These are phyloP conservation scores for Colletotrichum sp. DNA, from an alignment of 2,329 filamentous ascomycete species.

Conservation along the genomic window DNA sequence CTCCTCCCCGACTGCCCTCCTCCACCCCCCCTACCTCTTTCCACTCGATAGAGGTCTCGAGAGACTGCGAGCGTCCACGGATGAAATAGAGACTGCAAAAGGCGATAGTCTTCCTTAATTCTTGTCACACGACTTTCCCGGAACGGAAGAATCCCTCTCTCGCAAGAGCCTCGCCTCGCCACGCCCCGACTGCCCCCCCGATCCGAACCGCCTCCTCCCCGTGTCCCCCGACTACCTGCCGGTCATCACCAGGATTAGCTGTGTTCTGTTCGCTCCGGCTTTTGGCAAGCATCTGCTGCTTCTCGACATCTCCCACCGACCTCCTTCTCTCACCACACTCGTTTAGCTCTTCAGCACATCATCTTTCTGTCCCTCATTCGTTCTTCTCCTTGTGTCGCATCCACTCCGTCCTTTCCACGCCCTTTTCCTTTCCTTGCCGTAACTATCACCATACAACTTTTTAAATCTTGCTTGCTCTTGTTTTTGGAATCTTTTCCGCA, in stretches of 20 bases:
- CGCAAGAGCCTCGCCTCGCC: neutral
- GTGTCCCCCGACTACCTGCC: neutral
- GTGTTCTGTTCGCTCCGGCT: conserved; percentile 6
- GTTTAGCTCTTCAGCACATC: conserved; percentile 18
- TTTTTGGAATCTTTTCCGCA: neutral
- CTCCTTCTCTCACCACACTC: conserved; percentile 22
- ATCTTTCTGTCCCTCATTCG: conserved; percentile 4
- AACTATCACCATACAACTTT: neutral
- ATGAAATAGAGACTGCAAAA: conserved; percentile 6
- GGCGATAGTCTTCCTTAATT: neutral
- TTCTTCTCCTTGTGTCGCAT: conserved; percentile 6
- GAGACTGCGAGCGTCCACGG: conserved; percentile 17
- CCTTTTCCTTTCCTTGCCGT: conserved; percentile 1
- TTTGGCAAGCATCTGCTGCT: conserved; percentile 9
- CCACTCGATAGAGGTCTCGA: conserved; percentile 2
- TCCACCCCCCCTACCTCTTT: neutral
- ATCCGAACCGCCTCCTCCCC: neutral
- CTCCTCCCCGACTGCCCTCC: neutral
- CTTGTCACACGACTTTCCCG: neutral
- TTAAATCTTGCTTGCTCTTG: neutral
- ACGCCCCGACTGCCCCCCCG: neutral
- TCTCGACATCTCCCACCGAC: conserved; percentile 13
- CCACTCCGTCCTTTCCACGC: conserved; percentile 4
- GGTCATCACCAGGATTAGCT: conserved; percentile 1
- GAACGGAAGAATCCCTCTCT: neutral